Base-by-base conservation (phyloP, 192 early-diverging fungal genomes). In the Glomus cerebriforme region DNA sequence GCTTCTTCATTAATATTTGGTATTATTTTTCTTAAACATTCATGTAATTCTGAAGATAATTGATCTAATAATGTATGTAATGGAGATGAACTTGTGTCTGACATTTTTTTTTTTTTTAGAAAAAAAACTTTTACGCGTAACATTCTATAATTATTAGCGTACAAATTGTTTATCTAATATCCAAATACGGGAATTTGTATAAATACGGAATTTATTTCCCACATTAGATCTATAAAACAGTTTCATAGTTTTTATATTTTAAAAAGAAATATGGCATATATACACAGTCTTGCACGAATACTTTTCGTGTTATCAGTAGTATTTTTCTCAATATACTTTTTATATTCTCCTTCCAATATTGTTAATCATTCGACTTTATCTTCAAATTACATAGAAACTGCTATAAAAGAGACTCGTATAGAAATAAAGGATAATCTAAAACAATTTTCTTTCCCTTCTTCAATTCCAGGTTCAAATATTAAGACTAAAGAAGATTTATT, bases 301-400 rank as follows among this genome's bases (percentile, higher is more conserved):
- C n/a, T 29, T 13, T 67, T 67, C 19, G 13, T 67, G 6, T 34
- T 67, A 67, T 67, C 9, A 7, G 65, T 67, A 34, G 65, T 67
- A 13, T 67, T 67, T 27, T 35, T 67, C 13, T 67, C 65, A 34
- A 35, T 67, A 10, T 67, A 67, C 29, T 67, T 67, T 67, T 35
- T 67, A 67, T 67, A 17, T 35, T 67, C 65, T 9, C 65, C 65
- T 67, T 13, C 27, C 34, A 26, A 31, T 15, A 22, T 1, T 19
- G 10, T 29, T 19, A 67, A 67, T 35, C 19, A 67, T 29, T 5
- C 65, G 19, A 67, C 65, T 34, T 54, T 19, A 54, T 17, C 15
- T 54, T 7, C 15, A 54, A 22, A 22, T n/a, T 54, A 22, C 6
- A 29, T 34, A 35, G 26, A 67, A 67, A 4, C 49, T 22, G 65